These are phyloP conservation scores for Rhizopogon vinicolor DNA, from an alignment of 768 basidiomycete species.

Conservation along the genomic window DNA sequence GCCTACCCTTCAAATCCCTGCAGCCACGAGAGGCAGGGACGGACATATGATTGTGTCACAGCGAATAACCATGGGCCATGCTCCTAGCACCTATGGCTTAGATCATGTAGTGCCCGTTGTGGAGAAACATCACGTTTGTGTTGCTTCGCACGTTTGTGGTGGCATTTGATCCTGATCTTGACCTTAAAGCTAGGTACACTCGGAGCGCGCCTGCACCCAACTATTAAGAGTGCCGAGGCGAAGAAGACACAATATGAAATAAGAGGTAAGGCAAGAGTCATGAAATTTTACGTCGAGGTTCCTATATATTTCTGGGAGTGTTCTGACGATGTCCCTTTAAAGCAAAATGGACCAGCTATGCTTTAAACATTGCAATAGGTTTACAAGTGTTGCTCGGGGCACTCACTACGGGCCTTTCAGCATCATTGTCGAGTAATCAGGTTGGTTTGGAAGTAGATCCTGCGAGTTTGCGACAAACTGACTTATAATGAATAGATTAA, in stretches of 20 bases:
- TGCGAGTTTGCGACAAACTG: background rate
- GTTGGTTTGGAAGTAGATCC: constrained; percentile 21
- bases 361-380: constrained; percentile 48
- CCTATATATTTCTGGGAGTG: background rate
- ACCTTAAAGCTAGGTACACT: constrained; percentile 31
- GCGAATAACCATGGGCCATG: constrained; percentile 1
- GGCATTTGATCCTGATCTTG: background rate
- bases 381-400: constrained; percentile 63
- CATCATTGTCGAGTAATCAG: constrained; percentile 36
- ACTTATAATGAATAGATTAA: constrained; percentile 22
- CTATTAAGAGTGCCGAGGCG: constrained; percentile 38
- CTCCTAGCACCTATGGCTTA: constrained; percentile 4
- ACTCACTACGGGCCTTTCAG: constrained; percentile 61
- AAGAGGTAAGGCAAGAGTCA: constrained; percentile 31
- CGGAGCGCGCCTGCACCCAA: constrained; percentile 50
- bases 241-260: constrained; percentile 42
- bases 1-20: background rate
- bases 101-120: constrained; percentile 25
- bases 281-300: constrained; percentile 4
- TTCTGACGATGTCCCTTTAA: constrained; percentile 3
- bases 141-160: background rate
- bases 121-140: constrained; percentile 14
- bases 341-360: constrained; percentile 29
- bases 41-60: constrained; percentile 4
- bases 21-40: constrained; percentile 11